A percentile compares a stretch with the other conserved stretches of the same genome.
phyloP scores from a whole-genome alignment of 345 rosid genomes.

The Microthlaspi erraticum region DNA sequence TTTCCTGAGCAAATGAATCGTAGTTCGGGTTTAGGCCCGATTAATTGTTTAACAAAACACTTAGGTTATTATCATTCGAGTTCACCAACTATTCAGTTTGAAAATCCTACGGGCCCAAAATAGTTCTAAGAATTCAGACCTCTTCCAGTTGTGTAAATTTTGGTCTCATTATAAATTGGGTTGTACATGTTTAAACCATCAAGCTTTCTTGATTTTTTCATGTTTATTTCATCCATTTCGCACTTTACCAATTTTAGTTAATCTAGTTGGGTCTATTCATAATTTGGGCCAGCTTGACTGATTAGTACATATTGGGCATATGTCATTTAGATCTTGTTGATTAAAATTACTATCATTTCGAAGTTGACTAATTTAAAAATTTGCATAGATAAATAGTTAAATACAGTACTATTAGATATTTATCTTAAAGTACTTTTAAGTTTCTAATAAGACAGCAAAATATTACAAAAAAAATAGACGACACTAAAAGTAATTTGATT shows the following conservation, averaged over 20 bases:
- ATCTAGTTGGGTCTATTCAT: neutral
- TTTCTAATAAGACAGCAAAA: no score
- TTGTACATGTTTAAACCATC: neutral
- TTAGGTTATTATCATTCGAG: neutral
- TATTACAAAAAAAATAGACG: no score
- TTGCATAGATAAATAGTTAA: neutral
- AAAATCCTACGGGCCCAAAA: conserved; percentile 12
- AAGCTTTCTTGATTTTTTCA: neutral
- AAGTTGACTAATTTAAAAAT: neutral
- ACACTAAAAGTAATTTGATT: no score
- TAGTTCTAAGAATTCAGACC: neutral
- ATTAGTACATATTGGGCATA: no score
- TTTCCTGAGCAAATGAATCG: no score
- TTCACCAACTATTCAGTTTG: neutral
- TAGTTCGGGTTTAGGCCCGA: no score
- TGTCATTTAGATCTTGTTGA: no score
- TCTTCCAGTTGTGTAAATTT: neutral
- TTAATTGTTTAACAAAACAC: no score
- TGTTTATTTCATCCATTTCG: neutral
- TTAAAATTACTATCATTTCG: no score
- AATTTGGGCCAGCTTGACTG: neutral
- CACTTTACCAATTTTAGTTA: no score
- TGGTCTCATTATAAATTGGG: neutral
- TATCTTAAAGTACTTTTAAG: no score
- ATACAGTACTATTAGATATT: neutral